phyloP scores from a whole-genome alignment of 2,329 filamentous ascomycete genomes.

The Metarhizium album region DNA sequence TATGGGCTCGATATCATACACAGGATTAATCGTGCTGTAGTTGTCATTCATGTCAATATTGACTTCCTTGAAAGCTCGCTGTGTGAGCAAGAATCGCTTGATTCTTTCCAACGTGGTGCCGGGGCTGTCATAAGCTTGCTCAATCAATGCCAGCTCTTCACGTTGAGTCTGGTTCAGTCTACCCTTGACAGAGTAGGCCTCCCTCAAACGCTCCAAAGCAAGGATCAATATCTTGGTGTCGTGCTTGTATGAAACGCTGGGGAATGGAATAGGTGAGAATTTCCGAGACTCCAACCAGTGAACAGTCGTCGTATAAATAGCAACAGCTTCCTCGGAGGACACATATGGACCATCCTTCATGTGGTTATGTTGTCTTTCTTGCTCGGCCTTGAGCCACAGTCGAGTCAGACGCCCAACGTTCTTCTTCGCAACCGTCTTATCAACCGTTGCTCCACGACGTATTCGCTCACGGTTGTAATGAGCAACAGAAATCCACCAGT shows the following conservation, averaged over 20 bases:
- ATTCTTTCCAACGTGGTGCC: conserved; percentile 92
- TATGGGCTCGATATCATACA: conserved; percentile 97
- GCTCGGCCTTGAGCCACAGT: conserved; percentile 95
- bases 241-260: conserved; percentile 97
- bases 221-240: conserved; percentile 98
- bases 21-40: conserved; percentile 97
- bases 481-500: conserved; percentile 99
- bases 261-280: conserved; percentile 97
- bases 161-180: conserved; percentile 94
- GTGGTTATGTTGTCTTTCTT: conserved; percentile 97
- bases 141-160: conserved; percentile 91
- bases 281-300: conserved; percentile 98
- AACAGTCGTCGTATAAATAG: conserved; percentile 96
- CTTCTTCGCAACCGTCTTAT: conserved; percentile 99
- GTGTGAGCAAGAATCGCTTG: conserved; percentile 93
- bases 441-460: conserved; percentile 87
- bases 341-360: conserved; percentile 99
- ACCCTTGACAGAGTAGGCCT: conserved; percentile 96
- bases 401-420: conserved; percentile 90
- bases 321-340: conserved; percentile 94
- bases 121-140: conserved; percentile 96
- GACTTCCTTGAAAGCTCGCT: conserved; percentile 97
- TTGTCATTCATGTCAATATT: conserved; percentile 99
- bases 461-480: conserved; percentile 99
- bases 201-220: conserved; percentile 81